Base-by-base conservation (phyloP, 1,284 basidiomycete genomes). In the Marasmius oreades region DNA sequence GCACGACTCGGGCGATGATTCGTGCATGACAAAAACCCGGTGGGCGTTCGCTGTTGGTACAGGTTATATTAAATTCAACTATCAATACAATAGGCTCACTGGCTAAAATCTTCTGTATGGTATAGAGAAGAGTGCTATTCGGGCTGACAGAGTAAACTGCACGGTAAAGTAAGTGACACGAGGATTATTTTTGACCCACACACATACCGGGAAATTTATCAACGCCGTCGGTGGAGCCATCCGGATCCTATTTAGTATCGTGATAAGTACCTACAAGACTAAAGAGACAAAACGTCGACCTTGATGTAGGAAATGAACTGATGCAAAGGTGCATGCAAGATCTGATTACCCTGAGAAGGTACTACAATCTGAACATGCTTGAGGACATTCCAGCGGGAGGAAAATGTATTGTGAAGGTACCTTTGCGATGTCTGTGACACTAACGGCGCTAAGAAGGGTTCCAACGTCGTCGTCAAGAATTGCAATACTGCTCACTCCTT, bases 401-500 rank as follows among this genome's bases (percentile, higher is more conserved):
- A 22, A 47, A 52, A 36, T 51, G 24, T 4, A 31, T n/a, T n/a
- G n/a, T n/a, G n/a, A n/a, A n/a, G n/a, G 23, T 11, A 85, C 87
- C 76, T 82, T 85, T 54, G 86, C 87, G 37, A 91, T 75, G 66
- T 91, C 88, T 7, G 87, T 90, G 2, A 90, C 89, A 64, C 86
- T 90, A 31, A 91, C 81, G 3, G 87, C 86, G 60, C 89, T 88
- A 58, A 88, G 68, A 45, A 92, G 69, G 31, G 70, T 74, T 3
- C 84, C 79, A 5, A 68, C 73, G 31, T 82, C 83, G 53, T 87
- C 85, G 51, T 89, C 84, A 4, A 89, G 66, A 6, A 91, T 84
- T 20, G 89, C 89, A 48, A 90, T 74, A 62, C 85, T 89, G 66
- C 89, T 89, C 36, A 91, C 88, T 20, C 89, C 89, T 65, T 86